Base-by-base conservation (phyloP, 345 rosid species). In the Arabidopsis suecica region DNA sequence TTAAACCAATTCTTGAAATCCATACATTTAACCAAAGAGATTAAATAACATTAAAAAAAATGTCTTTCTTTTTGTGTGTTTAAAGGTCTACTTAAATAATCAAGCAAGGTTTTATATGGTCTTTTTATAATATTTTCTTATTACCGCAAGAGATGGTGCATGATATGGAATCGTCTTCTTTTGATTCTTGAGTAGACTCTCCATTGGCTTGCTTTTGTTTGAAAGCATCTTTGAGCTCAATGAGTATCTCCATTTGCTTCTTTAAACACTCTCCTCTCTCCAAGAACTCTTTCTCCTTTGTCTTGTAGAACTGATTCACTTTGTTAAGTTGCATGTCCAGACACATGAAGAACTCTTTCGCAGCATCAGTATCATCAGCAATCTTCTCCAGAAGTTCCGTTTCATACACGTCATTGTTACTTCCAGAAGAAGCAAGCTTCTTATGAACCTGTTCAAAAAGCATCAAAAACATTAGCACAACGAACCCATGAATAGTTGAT, bases 291-390 rank as follows among this genome's bases (percentile, higher is more conserved):
- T 84, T 86, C 88, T 96, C 99, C 68, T 89, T 96, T 12, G 79
- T 75, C 73, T 78, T 86, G 77, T 88, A 96, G 69, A 96, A 96
- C 14, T 88, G 90, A 71, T 93, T 96, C 79, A 91, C 99, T 61
- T 96, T 96, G 84, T 93, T 96, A n/a, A 96, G 96, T 55, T 96
- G 96, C 53, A 16, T 34, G 81, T 96, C 99, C 47, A 96, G 80
- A 61, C 98, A 86, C 16, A 76, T 41, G 59, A 96, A 96, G 75
- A 91, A 96, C 60, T 85, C 98, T 72, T 81, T 84, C 1, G 88
- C 89, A 45, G 96, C 94, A 34, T 89, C 98, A 1, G 82, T 81
- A 12, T 72, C 77, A 69, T 93, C 99, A 18, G 83, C 88, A 71
- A 96, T 84, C 62, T 85, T 91, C 74, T 96, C 98, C 0, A 88